Evolutionary conservation across 345 rosid species (phyloP).

Genomic region (Aquilaria malaccensis): DNA sequence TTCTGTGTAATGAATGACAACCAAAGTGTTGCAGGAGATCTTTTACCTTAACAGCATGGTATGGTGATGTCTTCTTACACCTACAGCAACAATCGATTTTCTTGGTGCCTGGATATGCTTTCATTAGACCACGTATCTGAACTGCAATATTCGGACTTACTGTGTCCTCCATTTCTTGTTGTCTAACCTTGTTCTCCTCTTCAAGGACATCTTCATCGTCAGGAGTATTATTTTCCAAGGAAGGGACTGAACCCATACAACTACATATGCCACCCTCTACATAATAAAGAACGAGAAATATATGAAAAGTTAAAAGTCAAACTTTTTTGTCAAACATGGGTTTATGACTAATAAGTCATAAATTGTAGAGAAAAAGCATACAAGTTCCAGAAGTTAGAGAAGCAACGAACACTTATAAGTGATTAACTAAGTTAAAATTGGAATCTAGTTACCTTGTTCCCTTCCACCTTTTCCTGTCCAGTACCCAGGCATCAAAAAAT

Average conservation of each 20-base stretch:
- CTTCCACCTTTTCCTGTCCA: conserved; percentile 92
- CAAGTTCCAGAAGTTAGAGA: no score
- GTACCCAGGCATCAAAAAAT: conserved; percentile 70
- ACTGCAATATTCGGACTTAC: conserved; percentile 66
- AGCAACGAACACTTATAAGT: no score
- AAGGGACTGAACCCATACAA: conserved; percentile 58
- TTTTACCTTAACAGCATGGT: conserved; percentile 74
- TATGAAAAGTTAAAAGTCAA: conserved; percentile 9
- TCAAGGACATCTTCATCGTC: conserved; percentile 87
- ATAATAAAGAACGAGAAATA: conserved; percentile 1
- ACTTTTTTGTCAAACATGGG: neutral
- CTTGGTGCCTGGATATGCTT: conserved; percentile 62
- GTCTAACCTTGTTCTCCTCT: conserved; percentile 66
- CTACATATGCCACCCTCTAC: conserved; percentile 88
- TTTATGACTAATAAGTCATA: conserved; percentile 7
- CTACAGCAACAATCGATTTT: conserved; percentile 50
- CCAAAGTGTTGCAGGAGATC: neutral
- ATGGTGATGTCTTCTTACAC: conserved; percentile 78
- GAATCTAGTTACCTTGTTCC: conserved; percentile 48
- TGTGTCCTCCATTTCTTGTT: conserved; percentile 37
- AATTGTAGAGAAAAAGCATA: no score
- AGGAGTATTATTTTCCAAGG: conserved; percentile 39
- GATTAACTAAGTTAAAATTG: conserved; percentile 1
- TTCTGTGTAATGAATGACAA: neutral
- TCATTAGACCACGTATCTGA: conserved; percentile 70